Conservation (phyloP, 371 early-diverging fungal genomes). For the Syncephalastrum sp. region DNA sequence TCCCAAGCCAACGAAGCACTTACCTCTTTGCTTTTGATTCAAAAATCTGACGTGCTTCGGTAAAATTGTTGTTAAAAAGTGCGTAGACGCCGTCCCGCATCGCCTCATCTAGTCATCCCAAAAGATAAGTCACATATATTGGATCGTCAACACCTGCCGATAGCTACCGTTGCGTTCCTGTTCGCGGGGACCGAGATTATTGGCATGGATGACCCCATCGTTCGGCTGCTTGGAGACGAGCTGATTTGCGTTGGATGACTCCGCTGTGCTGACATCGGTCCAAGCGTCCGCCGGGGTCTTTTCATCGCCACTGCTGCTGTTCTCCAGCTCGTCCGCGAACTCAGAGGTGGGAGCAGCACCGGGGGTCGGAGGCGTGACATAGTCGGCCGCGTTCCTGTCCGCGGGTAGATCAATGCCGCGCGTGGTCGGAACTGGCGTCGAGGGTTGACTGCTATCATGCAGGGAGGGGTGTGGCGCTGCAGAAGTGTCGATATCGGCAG, state of each 20-base stretch:
- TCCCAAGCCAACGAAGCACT: background rate
- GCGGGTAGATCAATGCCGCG: conserved; percentile 15
- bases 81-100: conserved; percentile 48
- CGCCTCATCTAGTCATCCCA: conserved; percentile 35
- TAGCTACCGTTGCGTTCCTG: conserved; percentile 28
- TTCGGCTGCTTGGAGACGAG: too few species aligned
- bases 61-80: conserved; percentile 59
- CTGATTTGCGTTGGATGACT: too few species aligned
- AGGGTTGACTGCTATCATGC: conserved; percentile 8
- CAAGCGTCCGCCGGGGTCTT: too few species aligned
- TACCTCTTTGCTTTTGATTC: conserved; percentile 34
- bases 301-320: background rate
- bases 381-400: conserved; percentile 47
- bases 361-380: conserved; percentile 44
- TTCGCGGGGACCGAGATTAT: conserved; percentile 45
- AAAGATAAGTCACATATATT: background rate
- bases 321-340: conserved; percentile 8
- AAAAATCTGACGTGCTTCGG: conserved; percentile 40
- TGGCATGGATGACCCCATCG: conserved; percentile 24
- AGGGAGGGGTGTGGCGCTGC: background rate
- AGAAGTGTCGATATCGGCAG: too few species aligned
- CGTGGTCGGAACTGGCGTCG: conserved; percentile 9
- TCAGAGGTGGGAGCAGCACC: conserved; percentile 23
- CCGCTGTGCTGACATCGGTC: too few species aligned
- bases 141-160: too few species aligned